Evolutionary conservation across 2,329 filamentous ascomycete genomes (phyloP).

Genomic region (Hymenoscyphus fraxineus): DNA sequence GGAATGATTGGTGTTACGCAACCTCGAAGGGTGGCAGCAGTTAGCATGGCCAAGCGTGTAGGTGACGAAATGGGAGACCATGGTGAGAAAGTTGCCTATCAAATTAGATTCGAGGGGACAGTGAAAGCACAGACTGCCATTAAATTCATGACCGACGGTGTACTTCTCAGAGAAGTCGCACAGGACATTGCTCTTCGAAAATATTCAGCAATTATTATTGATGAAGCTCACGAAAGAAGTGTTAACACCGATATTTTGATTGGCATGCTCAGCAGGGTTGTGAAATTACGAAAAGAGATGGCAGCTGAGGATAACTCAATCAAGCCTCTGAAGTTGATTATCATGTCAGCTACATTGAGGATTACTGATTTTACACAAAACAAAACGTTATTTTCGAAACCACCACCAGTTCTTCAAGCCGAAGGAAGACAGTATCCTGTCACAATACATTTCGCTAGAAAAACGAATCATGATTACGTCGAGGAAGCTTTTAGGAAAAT

Average conservation of each 20-base stretch:
- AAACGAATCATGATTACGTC: conserved; percentile 81
- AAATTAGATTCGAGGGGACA: conserved; percentile 90
- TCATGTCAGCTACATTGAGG: conserved; percentile 95
- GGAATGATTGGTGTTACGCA: conserved; percentile 96
- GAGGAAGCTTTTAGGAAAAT: conserved; percentile 89
- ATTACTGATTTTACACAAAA: conserved; percentile 91
- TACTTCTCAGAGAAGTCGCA: conserved; percentile 84
- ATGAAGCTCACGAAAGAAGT: conserved; percentile 95
- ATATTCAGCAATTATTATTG: conserved; percentile 91
- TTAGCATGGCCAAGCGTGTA: conserved; percentile 94
- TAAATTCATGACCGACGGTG: conserved; percentile 99
- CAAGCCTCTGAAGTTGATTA: conserved; percentile 83
- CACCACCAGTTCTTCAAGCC: conserved; percentile 81
- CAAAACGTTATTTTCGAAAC: conserved; percentile 67
- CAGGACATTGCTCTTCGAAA: conserved; percentile 84
- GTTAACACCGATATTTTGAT: conserved; percentile 98
- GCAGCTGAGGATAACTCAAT: conserved; percentile 65
- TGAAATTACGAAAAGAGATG: conserved; percentile 76
- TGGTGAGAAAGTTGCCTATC: conserved; percentile 78
- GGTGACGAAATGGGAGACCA: conserved; percentile 77
- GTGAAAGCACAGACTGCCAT: conserved; percentile 77
- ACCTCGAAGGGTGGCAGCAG: conserved; percentile 87
- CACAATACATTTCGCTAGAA: conserved; percentile 80
- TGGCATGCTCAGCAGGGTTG: conserved; percentile 90
- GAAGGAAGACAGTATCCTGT: conserved; percentile 92